These are phyloP conservation scores for Paramecium tetraurelia DNA, from an alignment of 73 alveolate genomes.

Conservation along the genomic window DNA sequence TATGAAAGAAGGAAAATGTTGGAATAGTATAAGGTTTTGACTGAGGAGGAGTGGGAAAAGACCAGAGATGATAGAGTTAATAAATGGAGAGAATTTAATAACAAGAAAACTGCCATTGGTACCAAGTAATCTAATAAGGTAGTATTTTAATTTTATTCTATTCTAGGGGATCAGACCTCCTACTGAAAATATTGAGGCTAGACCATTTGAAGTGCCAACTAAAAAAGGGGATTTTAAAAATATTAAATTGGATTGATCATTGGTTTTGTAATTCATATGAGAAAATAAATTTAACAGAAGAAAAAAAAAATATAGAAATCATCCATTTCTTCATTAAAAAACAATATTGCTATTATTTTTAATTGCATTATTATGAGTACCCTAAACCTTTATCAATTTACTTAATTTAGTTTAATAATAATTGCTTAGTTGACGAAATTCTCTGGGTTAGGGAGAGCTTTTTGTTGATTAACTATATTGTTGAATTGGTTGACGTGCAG, in stretches of 20 bases:
- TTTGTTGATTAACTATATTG: neutral
- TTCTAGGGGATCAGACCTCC: slow-evolving; percentile 47
- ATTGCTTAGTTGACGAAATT: neutral
- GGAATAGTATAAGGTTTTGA: slow-evolving; percentile 71
- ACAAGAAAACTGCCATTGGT: slow-evolving; percentile 69
- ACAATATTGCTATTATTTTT: neutral
- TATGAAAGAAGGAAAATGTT: slow-evolving; percentile 77
- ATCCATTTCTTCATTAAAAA: neutral
- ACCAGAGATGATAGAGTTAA: slow-evolving; percentile 92
- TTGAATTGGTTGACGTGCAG: neutral
- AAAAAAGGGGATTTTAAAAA: slow-evolving; percentile 22
- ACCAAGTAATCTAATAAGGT: slow-evolving; percentile 50
- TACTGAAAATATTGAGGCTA: neutral
- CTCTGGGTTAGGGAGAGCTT: slow-evolving; percentile 13
- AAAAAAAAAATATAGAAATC: neutral
- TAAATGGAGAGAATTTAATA: slow-evolving; percentile 91
- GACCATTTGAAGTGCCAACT: neutral
- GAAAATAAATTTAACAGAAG: neutral
- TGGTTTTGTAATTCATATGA: neutral
- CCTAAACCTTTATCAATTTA: neutral
- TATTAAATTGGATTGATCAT: neutral
- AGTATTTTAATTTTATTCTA: neutral
- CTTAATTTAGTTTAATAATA: neutral
- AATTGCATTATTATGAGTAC: neutral
- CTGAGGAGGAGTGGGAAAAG: slow-evolving; percentile 96